A percentile compares a stretch with the other conserved stretches of the same genome.
Conservation (phyloP, 2,329 filamentous ascomycete species). For the Neofusicoccum umdonicola region DNA sequence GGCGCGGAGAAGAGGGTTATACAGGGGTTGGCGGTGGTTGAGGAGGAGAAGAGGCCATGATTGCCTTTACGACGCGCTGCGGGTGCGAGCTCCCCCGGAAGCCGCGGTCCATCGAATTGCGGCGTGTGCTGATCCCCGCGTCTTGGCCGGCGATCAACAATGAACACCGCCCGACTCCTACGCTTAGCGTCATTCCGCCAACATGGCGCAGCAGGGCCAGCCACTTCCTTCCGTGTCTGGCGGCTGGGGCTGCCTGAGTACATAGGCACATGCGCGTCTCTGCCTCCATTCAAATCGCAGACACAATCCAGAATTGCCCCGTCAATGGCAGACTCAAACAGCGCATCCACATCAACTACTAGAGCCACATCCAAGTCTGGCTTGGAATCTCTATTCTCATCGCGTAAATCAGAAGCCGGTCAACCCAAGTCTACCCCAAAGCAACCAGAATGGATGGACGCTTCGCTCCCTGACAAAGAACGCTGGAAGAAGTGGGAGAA, state of each 20-base stretch:
- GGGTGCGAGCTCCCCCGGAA: neutral
- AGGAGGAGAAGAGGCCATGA: neutral
- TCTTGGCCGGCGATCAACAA: too few species aligned
- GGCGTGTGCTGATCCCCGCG: too few species aligned
- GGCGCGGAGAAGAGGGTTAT: neutral
- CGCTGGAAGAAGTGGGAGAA: conserved; percentile 8
- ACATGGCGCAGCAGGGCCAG: too few species aligned
- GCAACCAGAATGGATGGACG: conserved; percentile 6
- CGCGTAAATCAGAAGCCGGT: neutral
- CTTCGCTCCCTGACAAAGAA: neutral
- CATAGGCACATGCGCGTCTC: neutral
- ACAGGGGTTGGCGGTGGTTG: neutral
- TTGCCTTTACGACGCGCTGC: neutral
- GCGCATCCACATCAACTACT: neutral
- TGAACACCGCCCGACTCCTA: too few species aligned
- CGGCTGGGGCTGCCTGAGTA: neutral
- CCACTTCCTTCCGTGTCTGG: too few species aligned
- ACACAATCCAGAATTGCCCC: too few species aligned
- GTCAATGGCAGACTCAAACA: neutral
- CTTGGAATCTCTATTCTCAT: neutral
- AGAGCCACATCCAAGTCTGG: neutral
- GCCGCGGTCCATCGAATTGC: too few species aligned
- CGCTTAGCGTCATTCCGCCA: too few species aligned
- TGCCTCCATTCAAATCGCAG: too few species aligned
- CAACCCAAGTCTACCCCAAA: neutral